Evolutionary conservation across 768 basidiomycete genomes (phyloP).

Genomic region (Russula dissimulans): DNA sequence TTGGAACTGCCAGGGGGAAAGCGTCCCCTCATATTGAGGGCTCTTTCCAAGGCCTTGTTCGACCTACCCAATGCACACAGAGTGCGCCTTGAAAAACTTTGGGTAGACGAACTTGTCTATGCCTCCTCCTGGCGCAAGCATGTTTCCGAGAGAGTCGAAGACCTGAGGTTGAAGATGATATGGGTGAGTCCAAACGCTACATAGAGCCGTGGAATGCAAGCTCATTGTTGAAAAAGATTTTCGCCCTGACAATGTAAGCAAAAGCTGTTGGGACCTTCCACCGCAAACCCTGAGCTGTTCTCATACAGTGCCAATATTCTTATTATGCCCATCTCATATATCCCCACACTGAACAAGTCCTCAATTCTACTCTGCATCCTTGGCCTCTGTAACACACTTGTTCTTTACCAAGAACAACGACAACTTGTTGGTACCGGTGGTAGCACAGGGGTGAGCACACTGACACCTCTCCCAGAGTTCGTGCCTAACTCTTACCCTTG

Average conservation of each 20-base stretch:
- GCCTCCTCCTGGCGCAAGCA: conserved; percentile 1
- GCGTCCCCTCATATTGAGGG: not conserved
- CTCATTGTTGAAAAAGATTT: not conserved
- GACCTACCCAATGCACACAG: not conserved
- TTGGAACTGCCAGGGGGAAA: not conserved
- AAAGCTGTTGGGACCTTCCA: too few species aligned
- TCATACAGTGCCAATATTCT: conserved; percentile 1
- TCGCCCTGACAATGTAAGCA: not conserved
- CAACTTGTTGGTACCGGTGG: not conserved
- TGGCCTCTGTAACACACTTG: not conserved
- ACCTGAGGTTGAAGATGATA: not conserved
- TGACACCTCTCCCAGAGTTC: not conserved
- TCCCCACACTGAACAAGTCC: not conserved
- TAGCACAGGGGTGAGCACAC: not conserved
- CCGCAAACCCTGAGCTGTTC: not conserved
- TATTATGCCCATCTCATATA: not conserved
- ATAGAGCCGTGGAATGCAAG: not conserved
- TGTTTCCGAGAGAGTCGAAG: not conserved
- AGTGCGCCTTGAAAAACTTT: not conserved
- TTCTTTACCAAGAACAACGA: not conserved
- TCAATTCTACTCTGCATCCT: not conserved
- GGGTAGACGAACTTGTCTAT: not conserved
- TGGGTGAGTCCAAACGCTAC: not conserved
- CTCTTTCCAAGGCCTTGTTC: conserved; percentile 2
- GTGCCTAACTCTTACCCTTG: not conserved